A percentile compares a stretch with the other conserved stretches of the same genome.
phyloP scores from a whole-genome alignment of 345 rosid species.

The Xanthoceras sorbifolium region DNA sequence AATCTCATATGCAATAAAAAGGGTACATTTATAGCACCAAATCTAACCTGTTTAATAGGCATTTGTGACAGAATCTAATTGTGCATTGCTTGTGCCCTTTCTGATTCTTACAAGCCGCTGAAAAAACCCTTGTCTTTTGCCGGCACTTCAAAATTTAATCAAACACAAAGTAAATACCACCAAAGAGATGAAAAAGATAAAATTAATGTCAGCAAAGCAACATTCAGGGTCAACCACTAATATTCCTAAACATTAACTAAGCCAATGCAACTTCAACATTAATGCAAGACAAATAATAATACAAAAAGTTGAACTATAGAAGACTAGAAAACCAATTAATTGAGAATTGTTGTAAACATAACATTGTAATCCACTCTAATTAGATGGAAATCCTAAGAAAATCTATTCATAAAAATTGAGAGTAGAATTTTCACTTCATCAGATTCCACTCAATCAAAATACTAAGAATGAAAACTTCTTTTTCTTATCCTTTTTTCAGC shows the following conservation, averaged over 20 bases:
- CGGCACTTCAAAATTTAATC: conserved; percentile 63
- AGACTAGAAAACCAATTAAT: background rate
- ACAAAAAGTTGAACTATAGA: background rate
- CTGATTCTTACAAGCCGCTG: conserved; percentile 52
- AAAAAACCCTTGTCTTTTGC: conserved; percentile 58
- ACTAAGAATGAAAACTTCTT: background rate
- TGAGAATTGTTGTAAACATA: background rate
- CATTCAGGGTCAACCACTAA: background rate
- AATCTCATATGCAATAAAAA: conserved; percentile 3
- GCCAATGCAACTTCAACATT: background rate
- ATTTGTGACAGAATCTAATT: conserved; percentile 61
- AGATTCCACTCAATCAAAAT: background rate
- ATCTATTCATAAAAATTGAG: background rate
- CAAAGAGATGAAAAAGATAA: background rate
- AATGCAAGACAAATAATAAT: background rate
- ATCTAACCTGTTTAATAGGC: conserved; percentile 68
- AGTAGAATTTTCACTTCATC: background rate
- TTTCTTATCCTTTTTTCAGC: conserved; percentile 1
- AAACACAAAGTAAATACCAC: background rate
- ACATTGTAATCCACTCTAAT: background rate
- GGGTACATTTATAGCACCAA: background rate
- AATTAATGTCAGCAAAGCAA: background rate
- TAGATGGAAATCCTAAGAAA: background rate
- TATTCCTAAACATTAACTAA: background rate
- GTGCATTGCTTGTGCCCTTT: conserved; percentile 46